A percentile compares a stretch with the other conserved stretches of the same genome.
phyloP scores from a whole-genome alignment of 805 yeast genomes.

The Candida gorgasii region DNA sequence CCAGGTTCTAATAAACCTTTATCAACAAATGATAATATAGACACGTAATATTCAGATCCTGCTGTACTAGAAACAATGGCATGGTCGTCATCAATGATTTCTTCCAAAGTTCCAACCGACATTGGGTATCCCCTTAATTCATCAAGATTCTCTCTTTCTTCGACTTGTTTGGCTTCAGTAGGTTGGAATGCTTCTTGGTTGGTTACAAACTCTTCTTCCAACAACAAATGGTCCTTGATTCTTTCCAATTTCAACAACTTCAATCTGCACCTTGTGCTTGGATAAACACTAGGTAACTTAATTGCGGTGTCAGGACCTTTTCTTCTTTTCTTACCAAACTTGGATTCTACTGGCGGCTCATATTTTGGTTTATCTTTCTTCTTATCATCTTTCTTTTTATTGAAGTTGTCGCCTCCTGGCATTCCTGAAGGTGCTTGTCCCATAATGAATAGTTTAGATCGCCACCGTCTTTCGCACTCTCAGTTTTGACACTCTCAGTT shows the following conservation, averaged over 20 bases:
- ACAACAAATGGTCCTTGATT: constrained; percentile 89
- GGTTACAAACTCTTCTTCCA: constrained; percentile 94
- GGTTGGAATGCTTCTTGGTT: constrained; percentile 95
- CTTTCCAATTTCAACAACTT: constrained; percentile 91
- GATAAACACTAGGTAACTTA: constrained; percentile 84
- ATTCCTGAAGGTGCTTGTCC: constrained; percentile 60
- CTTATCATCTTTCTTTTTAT: constrained; percentile 56
- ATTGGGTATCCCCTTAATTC: constrained; percentile 95
- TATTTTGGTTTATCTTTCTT: constrained; percentile 91
- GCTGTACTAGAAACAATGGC: constrained; percentile 96
- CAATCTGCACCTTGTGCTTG: constrained; percentile 91
- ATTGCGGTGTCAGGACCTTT: constrained; percentile 87
- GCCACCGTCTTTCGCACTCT: constrained; percentile 11
- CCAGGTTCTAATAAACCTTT: constrained; percentile 96
- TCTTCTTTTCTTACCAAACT: constrained; percentile 89
- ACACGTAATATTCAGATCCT: constrained; percentile 96
- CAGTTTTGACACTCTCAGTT: no score
- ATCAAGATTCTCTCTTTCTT: constrained; percentile 92
- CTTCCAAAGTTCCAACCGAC: constrained; percentile 95
- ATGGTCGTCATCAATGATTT: constrained; percentile 97
- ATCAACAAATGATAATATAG: constrained; percentile 94
- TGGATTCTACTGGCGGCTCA: constrained; percentile 97
- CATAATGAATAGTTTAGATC: constrained; percentile 18
- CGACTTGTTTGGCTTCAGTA: constrained; percentile 93
- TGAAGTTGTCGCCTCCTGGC: constrained; percentile 48